Percentiles rank a stretch among this genome's conserved stretches.
Evolutionary conservation across 176 grass and related monocot species (phyloP).

Genomic region (Carex pumila): DNA sequence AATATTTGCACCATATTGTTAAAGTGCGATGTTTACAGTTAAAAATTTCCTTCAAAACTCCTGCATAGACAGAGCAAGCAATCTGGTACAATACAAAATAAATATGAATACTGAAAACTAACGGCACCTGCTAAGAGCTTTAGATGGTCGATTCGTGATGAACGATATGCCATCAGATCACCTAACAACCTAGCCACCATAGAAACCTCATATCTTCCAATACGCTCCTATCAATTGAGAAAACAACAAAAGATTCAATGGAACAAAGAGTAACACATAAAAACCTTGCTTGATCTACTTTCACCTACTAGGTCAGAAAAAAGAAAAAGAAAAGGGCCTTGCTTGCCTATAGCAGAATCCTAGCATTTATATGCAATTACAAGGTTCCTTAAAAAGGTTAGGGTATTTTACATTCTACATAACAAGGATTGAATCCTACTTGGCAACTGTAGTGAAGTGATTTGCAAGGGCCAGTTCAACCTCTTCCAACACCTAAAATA

Average conservation of each 20-base stretch:
- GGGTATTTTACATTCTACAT: background rate
- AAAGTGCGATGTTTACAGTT: too few species aligned
- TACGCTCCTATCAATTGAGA: slow-evolving; percentile 38
- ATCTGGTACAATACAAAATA: slow-evolving; percentile 1
- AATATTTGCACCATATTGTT: too few species aligned
- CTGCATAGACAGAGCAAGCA: too few species aligned
- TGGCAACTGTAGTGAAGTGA: slow-evolving; percentile 49
- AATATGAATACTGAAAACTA: slow-evolving; percentile 17
- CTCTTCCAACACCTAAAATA: slow-evolving; percentile 87
- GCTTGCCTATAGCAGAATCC: background rate
- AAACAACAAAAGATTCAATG: too few species aligned
- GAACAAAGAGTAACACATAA: too few species aligned
- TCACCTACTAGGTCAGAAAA: too few species aligned
- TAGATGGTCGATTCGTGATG: slow-evolving; percentile 81
- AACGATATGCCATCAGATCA: slow-evolving; percentile 82
- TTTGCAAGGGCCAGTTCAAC: slow-evolving; percentile 73
- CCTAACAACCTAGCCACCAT: slow-evolving; percentile 73
- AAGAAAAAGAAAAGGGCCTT: too few species aligned
- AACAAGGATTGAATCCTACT: slow-evolving; percentile 23
- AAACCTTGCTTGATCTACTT: too few species aligned
- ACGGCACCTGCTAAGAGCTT: slow-evolving; percentile 76
- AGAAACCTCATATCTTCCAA: slow-evolving; percentile 80
- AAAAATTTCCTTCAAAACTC: too few species aligned
- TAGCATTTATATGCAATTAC: background rate
- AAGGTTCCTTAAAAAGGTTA: background rate